Conservation (phyloP, 169 alveolate genomes). For the Eimeria sp. region DNA sequence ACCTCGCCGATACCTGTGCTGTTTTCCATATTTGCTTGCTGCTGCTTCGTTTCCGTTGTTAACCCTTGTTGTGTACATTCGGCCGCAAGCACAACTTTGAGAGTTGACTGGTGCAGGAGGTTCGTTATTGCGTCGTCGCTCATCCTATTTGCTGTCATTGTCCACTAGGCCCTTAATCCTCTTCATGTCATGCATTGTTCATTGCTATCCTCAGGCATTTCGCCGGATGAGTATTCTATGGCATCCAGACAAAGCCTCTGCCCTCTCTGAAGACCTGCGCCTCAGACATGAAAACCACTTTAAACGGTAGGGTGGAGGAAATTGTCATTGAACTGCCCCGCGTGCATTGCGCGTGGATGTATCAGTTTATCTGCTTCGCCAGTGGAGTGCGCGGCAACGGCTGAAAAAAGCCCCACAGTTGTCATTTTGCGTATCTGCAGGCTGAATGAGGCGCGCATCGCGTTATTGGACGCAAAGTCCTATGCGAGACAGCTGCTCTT, state of each 20-base stretch:
- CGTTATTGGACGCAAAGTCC: constrained; percentile 65
- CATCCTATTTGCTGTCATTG: neutral
- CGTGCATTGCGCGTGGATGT: neutral
- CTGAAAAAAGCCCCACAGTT: neutral
- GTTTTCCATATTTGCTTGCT: neutral
- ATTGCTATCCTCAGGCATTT: constrained; percentile 47
- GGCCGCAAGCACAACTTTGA: neutral
- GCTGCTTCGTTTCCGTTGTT: neutral
- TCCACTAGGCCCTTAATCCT: neutral
- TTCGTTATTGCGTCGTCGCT: neutral
- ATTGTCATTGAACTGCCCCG: neutral
- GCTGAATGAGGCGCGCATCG: constrained; percentile 79
- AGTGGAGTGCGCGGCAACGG: neutral
- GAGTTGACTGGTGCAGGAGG: neutral
- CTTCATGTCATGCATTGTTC: neutral
- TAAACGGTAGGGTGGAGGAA: constrained; percentile 29
- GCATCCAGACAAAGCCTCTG: constrained; percentile 80
- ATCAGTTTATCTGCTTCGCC: neutral
- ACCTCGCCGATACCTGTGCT: neutral
- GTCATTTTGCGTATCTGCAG: neutral
- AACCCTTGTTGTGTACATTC: neutral
- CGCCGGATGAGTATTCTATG: constrained; percentile 76
- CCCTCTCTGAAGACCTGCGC: constrained; percentile 73
- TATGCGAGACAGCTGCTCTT: constrained; percentile 68
- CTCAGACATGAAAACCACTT: constrained; percentile 75